Conservation (phyloP, 371 early-diverging fungal genomes). For the Mucor irregularis region DNA sequence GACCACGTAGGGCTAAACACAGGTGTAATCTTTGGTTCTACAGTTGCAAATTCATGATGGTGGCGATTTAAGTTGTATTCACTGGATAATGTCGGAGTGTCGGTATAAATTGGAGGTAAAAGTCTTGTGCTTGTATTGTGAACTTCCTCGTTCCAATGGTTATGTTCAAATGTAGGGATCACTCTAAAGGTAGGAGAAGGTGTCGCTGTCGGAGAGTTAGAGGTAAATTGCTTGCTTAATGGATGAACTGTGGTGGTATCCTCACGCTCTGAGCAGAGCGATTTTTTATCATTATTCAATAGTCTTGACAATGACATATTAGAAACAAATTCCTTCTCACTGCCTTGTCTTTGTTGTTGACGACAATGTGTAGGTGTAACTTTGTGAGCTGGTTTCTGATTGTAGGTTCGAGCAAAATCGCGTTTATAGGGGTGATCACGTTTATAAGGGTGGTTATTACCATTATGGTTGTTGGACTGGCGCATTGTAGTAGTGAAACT, state of each 20-base stretch:
- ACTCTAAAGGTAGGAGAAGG: constrained; percentile 30
- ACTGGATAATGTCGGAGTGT: background rate
- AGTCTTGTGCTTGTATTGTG: background rate
- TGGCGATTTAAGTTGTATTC: background rate
- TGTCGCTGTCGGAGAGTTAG: constrained; percentile 18
- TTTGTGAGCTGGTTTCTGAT: background rate
- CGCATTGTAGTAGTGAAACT: constrained; percentile 17
- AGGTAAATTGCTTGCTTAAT: background rate
- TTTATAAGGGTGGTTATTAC: constrained; percentile 15
- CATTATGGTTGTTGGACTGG: too few relatives aligned
- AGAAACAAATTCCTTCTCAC: background rate
- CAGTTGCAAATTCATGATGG: too few relatives aligned
- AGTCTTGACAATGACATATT: constrained; percentile 26
- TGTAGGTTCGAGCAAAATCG: background rate
- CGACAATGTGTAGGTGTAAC: background rate
- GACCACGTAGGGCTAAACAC: constrained; percentile 10
- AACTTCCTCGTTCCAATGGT: background rate
- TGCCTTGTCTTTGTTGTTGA: background rate
- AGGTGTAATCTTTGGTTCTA: constrained; percentile 13
- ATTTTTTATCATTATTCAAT: constrained; percentile 10
- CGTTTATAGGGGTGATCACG: constrained; percentile 13
- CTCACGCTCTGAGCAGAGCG: background rate
- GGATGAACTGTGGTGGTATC: background rate
- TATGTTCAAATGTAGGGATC: constrained; percentile 11
- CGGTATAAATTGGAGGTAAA: constrained; percentile 6